Base-by-base conservation (phyloP, 495 filamentous ascomycete species). In the Aspergillus kassunensis region DNA sequence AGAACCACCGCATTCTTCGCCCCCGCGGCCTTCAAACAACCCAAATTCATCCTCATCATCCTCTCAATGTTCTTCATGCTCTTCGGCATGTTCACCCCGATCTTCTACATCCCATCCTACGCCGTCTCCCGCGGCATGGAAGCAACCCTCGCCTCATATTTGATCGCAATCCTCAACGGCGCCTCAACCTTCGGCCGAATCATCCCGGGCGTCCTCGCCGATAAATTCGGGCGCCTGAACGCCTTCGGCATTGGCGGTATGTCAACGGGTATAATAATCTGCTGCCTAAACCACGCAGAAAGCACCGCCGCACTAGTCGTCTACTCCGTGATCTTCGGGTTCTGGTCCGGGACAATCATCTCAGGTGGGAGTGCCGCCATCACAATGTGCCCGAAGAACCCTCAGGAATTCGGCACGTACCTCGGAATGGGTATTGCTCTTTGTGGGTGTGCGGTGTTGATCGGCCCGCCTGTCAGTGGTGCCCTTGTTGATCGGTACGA, bases 291-390 rank as follows among this genome's bases (percentile, higher is more conserved):
- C 4, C 51, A 74, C 4, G 75, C 78, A 11, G 58, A 66, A 16
- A 67, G 69, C n/a, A 69, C 66, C 10, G 61, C 69, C 0, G 73
- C 71, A 0, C 63, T 84, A 18, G 68, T 82, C 36, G 63, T 75
- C 1, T 83, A 83, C 45, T 66, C 73, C 6, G 54, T 79, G 7
- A 25, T 84, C 8, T 82, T 83, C 55, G 81, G 82, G 0, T 80
- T 82, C 45, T 70, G 72, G 5, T 80, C 73, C 33, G 83, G 83
- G 0, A 76, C 70, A 16, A 75, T 79, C 15, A 76, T 86, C 49
- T 73, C 71, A 16, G 64, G 84, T 1, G 52, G 51, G 0, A 48
- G 56, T 6, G 44, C 67, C 2, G 58, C 56, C 4, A 48, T 67
- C 16, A 56, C 63, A 2, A 3, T 41, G 20, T 45, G 52, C 18